Base-by-base conservation (phyloP, 2,329 filamentous ascomycete genomes). In the Corynespora cassiicola region DNA sequence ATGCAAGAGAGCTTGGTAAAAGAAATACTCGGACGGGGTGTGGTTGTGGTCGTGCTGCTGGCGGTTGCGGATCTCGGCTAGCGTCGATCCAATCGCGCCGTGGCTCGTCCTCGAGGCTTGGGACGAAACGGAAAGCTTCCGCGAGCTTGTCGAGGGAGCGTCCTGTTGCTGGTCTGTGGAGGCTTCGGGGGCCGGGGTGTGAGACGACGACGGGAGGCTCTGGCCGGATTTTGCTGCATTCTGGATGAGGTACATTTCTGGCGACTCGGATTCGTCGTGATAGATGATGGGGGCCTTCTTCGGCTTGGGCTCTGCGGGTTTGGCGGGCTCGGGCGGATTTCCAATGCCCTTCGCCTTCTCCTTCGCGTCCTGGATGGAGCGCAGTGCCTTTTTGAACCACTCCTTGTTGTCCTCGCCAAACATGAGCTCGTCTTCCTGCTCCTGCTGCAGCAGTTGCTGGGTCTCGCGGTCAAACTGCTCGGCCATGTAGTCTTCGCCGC, bases 321-420 rank as follows among this genome's bases (percentile, higher is more conserved):
- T 78, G 40, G 72, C 70, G 12, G 75, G 66, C 17, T 74, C 71
- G 11, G 84, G 82, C 16, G 83, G 82, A 52, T 87, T 82, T 1
- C 84, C 84, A 44, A 88, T 83, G 0, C 82, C 84, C 36, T 75
- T 76, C 2, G 88, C 61, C 63, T 85, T 91, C 47, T 94, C 87
- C 67, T 89, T 95, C 1, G 86, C 81, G 12, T 88, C 81, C 5
- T 77, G 78, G 31, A 97, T 85, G 19, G 84, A 78, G 36, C 80
- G 78, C 40, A 96, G 81, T 3, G 94, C 94, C 65, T 88, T 92
- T 52, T 85, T 83, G 2, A 88, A 89, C 91, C 91, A 97, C 52
- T 92, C 89, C 19, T 63, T 55, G n/a, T 85, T 86, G 47, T 96
- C 91, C 58, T 96, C 90, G 6, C 84, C 91, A 69, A 95, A 99